These are phyloP conservation scores for Daucus carota DNA, from an alignment of 129 eudicot species.

Conservation along the genomic window DNA sequence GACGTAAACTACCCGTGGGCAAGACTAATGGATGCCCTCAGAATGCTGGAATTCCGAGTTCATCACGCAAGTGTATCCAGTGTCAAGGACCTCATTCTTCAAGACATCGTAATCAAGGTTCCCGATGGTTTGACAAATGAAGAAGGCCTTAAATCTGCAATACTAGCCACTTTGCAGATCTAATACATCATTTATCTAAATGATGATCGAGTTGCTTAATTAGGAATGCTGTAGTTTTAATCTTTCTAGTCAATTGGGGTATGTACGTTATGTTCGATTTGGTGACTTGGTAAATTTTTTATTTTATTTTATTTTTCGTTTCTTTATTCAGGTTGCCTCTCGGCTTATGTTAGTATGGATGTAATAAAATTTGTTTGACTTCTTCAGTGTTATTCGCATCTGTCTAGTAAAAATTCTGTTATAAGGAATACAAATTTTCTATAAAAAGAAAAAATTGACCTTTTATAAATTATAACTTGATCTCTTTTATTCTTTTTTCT, in stretches of 20 bases:
- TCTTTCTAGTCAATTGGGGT: not conserved
- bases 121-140: conserved; percentile 31
- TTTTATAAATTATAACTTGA: too few species aligned
- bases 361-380: too few species aligned
- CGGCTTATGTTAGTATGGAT: too few species aligned
- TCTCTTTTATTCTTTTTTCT: too few species aligned
- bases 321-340: too few species aligned
- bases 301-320: not conserved
- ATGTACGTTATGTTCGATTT: not conserved
- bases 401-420: too few species aligned
- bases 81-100: conserved; percentile 36
- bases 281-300: not conserved
- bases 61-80: conserved; percentile 43
- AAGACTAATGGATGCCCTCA: conserved; percentile 41
- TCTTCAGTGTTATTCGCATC: too few species aligned
- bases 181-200: not conserved
- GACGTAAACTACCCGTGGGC: conserved; percentile 32
- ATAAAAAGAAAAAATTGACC: too few species aligned
- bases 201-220: not conserved
- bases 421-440: too few species aligned
- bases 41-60: conserved; percentile 28
- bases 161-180: conserved; percentile 17
- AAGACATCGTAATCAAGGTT: conserved; percentile 39
- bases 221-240: not conserved
- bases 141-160: conserved; percentile 25